A percentile compares a stretch with the other conserved stretches of the same genome.
These are phyloP conservation scores for Ascoidea rubescens DNA, from an alignment of 805 yeast species.

Conservation along the genomic window DNA sequence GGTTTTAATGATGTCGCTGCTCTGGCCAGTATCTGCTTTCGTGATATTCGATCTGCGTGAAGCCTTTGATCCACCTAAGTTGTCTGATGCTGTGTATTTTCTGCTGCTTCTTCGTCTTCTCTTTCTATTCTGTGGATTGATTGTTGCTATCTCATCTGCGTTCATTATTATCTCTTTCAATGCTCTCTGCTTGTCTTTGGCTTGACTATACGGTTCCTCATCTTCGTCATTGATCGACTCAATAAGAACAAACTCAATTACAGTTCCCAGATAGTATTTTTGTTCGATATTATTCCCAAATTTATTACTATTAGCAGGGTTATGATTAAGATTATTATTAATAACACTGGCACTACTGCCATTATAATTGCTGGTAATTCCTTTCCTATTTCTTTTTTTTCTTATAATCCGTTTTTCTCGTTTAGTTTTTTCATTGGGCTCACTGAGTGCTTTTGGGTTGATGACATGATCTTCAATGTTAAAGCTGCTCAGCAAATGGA, in stretches of 20 bases:
- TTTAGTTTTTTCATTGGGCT: conserved; percentile 3
- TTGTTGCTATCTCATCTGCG: not conserved
- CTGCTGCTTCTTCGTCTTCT: not conserved
- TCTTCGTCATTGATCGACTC: not conserved
- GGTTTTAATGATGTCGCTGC: not conserved
- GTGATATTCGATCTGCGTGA: not conserved
- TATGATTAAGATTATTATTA: too few relatives aligned
- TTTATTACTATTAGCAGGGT: too few relatives aligned
- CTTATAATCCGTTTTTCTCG: not conserved
- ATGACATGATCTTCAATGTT: conserved; percentile 15
- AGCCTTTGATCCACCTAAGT: not conserved
- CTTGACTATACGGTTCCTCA: too few relatives aligned
- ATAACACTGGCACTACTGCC: too few relatives aligned
- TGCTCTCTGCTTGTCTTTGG: not conserved
- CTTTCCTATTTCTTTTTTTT: too few relatives aligned
- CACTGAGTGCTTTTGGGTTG: conserved; percentile 3
- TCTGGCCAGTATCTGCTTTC: too few relatives aligned
- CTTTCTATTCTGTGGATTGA: not conserved
- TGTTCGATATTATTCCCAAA: too few relatives aligned
- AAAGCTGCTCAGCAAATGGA: conserved; percentile 27
- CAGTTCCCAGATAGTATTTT: not conserved
- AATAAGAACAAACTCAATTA: not conserved
- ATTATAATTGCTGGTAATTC: too few relatives aligned
- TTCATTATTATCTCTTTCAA: not conserved
- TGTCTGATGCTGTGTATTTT: not conserved